These are phyloP conservation scores for Ligustrum vulgare DNA, from an alignment of 257 asterid species.

Conservation along the genomic window DNA sequence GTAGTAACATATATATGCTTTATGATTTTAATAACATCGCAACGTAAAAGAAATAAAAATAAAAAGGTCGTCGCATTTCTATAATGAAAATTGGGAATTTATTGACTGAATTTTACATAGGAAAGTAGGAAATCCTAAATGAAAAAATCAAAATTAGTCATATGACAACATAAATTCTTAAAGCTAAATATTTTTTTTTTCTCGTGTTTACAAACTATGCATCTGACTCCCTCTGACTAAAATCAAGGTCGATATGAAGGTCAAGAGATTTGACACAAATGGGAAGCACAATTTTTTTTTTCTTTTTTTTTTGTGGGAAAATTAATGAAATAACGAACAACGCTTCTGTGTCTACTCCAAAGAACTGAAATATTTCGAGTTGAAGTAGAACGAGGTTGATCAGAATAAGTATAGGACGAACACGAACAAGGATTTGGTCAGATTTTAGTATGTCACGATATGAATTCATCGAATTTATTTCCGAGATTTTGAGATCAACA, in stretches of 20 bases:
- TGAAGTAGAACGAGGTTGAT: slow-evolving; percentile 44
- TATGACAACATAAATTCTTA: slow-evolving; percentile 16
- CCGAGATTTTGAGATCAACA: slow-evolving; percentile 26
- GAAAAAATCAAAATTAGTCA: slow-evolving; percentile 6
- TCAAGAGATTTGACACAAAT: slow-evolving; percentile 1
- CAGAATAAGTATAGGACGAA: not conserved
- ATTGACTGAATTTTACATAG: not conserved
- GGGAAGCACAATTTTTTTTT: not conserved
- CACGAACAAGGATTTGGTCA: not conserved
- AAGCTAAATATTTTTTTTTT: not conserved
- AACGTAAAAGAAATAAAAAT: not conserved
- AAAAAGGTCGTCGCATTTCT: not conserved
- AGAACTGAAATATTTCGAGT: not conserved
- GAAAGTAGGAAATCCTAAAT: not conserved
- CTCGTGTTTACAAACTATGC: not conserved
- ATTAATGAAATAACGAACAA: slow-evolving; percentile 27
- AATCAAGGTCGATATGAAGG: not conserved
- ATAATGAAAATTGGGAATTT: not conserved
- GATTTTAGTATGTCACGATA: not conserved
- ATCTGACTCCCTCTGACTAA: not conserved
- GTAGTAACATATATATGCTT: too few species aligned
- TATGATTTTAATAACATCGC: not conserved
- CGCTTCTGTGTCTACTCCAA: slow-evolving; percentile 39
- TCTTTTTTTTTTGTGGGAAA: not conserved
- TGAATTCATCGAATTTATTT: not conserved